A percentile compares a stretch with the other conserved stretches of the same genome.
Conservation (phyloP, 2,329 filamentous ascomycete genomes). For the Aspergillus arachidicola region DNA sequence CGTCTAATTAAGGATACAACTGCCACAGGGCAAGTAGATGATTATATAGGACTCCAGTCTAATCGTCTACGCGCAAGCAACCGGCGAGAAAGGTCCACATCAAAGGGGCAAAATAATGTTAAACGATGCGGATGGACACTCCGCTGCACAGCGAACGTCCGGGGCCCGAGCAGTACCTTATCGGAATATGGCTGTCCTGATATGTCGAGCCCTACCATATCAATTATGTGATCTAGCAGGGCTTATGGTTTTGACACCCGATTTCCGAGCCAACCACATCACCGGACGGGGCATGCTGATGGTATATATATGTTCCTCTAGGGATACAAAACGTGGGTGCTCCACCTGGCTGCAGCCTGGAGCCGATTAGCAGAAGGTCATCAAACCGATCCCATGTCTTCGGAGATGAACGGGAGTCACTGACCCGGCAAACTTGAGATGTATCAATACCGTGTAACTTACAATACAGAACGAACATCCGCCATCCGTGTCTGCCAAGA, state of each 20-base stretch:
- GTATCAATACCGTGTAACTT: slow-evolving; percentile 2
- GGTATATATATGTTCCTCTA: background rate
- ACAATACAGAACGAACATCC: slow-evolving; percentile 8
- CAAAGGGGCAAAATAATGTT: background rate
- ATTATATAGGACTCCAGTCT: background rate
- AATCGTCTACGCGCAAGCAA: background rate
- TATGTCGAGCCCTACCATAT: background rate
- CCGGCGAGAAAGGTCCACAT: background rate
- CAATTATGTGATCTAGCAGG: background rate
- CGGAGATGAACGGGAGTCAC: background rate
- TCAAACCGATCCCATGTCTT: background rate
- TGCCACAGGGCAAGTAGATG: background rate
- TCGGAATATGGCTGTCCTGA: background rate
- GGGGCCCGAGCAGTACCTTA: background rate
- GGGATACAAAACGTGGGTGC: background rate
- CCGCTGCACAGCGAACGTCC: background rate
- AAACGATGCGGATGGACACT: background rate
- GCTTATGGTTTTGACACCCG: background rate
- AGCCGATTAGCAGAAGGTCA: background rate
- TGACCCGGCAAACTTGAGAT: background rate
- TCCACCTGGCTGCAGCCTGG: background rate
- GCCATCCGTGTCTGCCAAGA: slow-evolving; percentile 12
- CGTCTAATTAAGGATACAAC: background rate
- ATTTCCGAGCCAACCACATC: slow-evolving; percentile 4
- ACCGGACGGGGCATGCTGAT: background rate